Percentiles rank a stretch among this genome's conserved stretches.
These are phyloP conservation scores for Yamadazyma blattariae DNA, from an alignment of 1,139 yeast genomes.

Conservation along the genomic window DNA sequence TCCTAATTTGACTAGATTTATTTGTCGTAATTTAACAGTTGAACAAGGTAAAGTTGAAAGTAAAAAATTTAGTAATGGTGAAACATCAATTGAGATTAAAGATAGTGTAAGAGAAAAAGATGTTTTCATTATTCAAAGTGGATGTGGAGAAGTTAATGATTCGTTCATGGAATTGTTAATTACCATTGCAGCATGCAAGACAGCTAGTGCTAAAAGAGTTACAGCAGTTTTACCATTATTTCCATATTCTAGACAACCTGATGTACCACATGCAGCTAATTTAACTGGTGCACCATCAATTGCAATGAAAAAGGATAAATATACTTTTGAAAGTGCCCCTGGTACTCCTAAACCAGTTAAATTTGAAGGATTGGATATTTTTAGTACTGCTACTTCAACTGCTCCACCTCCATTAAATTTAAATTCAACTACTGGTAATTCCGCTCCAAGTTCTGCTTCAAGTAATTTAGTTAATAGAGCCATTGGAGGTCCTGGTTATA, in stretches of 20 bases:
- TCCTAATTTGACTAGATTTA: conserved; percentile 57
- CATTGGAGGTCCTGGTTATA: conserved; percentile 2
- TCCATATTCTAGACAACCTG: conserved; percentile 96
- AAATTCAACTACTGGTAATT: background rate
- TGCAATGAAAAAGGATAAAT: conserved; percentile 40
- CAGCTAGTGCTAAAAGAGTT: conserved; percentile 90
- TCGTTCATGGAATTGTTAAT: conserved; percentile 84
- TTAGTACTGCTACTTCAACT: conserved; percentile 14
- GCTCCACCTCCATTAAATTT: conserved; percentile 18
- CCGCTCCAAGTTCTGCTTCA: background rate
- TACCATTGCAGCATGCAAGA: conserved; percentile 90
- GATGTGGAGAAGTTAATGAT: conserved; percentile 91
- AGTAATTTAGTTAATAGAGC: conserved; percentile 3
- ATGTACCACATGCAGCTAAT: conserved; percentile 84
- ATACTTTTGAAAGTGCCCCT: conserved; percentile 63
- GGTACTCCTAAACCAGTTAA: conserved; percentile 52
- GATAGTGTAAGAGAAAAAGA: conserved; percentile 93
- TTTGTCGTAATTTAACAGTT: conserved; percentile 62
- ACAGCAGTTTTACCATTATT: conserved; percentile 94
- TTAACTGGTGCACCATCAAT: conserved; percentile 43
- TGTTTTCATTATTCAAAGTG: conserved; percentile 78
- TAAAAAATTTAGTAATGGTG: conserved; percentile 75
- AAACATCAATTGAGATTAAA: conserved; percentile 77
- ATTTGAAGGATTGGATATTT: conserved; percentile 14
- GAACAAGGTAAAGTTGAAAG: conserved; percentile 57